phyloP scores from a whole-genome alignment of 306 rosid genomes.

The Rosa lucieae region DNA sequence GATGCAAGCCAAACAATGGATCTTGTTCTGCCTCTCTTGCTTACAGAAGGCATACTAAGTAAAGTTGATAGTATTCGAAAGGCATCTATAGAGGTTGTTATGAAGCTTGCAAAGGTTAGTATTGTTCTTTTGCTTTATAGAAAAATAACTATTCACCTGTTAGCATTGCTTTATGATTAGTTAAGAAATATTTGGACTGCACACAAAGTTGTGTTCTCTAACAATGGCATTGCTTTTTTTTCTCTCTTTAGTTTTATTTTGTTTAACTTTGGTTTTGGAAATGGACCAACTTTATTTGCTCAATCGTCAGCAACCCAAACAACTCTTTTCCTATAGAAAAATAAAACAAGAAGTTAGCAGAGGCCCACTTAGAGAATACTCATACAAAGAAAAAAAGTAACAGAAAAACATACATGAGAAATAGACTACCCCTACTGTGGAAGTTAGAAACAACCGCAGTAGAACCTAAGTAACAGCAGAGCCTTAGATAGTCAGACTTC shows the following conservation, averaged over 20 bases:
- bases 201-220: not conserved
- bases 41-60: slow-evolving; percentile 87
- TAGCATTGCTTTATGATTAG: not conserved
- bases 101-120: slow-evolving; percentile 95
- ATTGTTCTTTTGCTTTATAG: slow-evolving; percentile 6
- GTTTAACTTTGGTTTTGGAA: not conserved
- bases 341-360: not conserved
- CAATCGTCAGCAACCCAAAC: not conserved
- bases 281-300: not conserved
- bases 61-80: slow-evolving; percentile 86
- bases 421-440: not conserved
- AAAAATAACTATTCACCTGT: slow-evolving; percentile 4
- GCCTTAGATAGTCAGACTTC: not conserved
- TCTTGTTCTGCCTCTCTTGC: slow-evolving; percentile 84
- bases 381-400: not conserved
- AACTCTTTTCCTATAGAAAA: not conserved
- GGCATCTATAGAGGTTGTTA: slow-evolving; percentile 85
- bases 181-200: not conserved
- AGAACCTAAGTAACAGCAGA: not conserved
- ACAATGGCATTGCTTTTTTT: not conserved
- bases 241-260: not conserved
- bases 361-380: not conserved
- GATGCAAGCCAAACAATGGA: slow-evolving; percentile 87
- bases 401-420: not conserved
- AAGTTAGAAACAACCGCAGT: not conserved